Evolutionary conservation across 176 grass and related monocot species (phyloP).

Genomic region (Carex scoparia): DNA sequence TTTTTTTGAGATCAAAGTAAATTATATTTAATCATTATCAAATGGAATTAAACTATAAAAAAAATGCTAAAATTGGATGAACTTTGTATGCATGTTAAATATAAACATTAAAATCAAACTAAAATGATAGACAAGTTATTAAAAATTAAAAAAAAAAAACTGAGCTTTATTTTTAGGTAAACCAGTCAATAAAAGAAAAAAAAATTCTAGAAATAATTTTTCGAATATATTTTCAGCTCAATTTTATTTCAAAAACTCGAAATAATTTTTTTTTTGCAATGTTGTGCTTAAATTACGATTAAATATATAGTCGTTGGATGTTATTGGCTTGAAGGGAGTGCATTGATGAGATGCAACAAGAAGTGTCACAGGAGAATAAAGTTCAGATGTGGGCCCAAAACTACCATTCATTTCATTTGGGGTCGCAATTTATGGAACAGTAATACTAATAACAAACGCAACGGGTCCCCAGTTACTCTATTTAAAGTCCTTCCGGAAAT

Average conservation of each 20-base stretch:
- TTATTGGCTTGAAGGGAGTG: neutral
- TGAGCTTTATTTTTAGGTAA: too few relatives aligned
- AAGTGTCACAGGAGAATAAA: neutral
- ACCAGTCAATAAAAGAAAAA: too few relatives aligned
- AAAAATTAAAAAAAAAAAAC: neutral
- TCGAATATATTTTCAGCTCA: too few relatives aligned
- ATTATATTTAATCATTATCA: too few relatives aligned
- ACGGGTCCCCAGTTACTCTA: neutral
- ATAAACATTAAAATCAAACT: neutral
- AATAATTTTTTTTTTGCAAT: too few relatives aligned
- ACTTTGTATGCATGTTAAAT: neutral
- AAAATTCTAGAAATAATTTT: neutral
- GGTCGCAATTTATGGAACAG: slow-evolving; percentile 7
- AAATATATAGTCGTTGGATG: too few relatives aligned
- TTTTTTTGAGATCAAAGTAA: neutral
- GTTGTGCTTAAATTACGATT: too few relatives aligned
- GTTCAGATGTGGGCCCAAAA: neutral
- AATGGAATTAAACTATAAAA: too few relatives aligned
- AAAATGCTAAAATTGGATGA: neutral
- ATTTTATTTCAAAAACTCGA: too few relatives aligned
- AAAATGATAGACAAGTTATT: neutral
- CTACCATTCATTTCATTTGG: neutral
- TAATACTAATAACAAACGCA: slow-evolving; percentile 3
- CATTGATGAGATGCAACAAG: neutral
- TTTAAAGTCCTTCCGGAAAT: slow-evolving; percentile 4